Evolutionary conservation across 208 protist genomes (phyloP).

Genomic region (Vickermania ingenoplastis): DNA sequence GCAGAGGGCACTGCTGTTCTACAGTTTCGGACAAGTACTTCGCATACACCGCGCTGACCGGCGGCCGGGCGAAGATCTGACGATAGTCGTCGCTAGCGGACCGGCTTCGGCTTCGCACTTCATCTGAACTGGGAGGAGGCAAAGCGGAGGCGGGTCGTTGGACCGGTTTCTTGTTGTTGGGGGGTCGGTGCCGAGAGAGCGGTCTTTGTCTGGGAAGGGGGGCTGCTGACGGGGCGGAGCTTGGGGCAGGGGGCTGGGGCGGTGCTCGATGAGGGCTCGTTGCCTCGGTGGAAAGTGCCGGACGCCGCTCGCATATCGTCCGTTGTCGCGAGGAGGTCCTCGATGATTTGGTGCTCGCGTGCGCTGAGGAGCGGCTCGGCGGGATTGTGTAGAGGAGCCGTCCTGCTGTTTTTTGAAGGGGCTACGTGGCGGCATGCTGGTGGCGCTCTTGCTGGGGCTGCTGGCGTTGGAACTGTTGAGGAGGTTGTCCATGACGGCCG

Average conservation of each 20-base stretch:
- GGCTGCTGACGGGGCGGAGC: no score
- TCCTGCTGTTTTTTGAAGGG: not conserved
- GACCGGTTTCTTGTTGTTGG: not conserved
- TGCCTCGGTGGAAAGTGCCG: no score
- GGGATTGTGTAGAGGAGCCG: not conserved
- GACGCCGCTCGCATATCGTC: not conserved
- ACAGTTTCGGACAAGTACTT: not conserved
- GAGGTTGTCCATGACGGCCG: no score
- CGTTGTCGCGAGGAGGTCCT: not conserved
- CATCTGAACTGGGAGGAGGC: not conserved
- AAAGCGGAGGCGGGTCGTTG: constrained; percentile 1
- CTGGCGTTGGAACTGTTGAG: no score
- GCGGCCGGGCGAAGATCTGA: constrained; percentile 3
- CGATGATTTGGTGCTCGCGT: not conserved
- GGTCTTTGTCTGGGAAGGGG: no score
- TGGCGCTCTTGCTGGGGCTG: no score
- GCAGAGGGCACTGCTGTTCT: no score
- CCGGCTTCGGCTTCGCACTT: not conserved
- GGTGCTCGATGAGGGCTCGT: not conserved
- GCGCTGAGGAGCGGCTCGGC: not conserved
- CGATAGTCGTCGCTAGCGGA: not conserved
- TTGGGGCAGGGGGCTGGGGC: not conserved
- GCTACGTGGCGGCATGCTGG: no score
- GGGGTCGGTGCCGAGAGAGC: no score
- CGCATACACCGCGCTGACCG: constrained; percentile 7